Base-by-base conservation (phyloP, 768 basidiomycete species). In the Boletus rubropictus region DNA sequence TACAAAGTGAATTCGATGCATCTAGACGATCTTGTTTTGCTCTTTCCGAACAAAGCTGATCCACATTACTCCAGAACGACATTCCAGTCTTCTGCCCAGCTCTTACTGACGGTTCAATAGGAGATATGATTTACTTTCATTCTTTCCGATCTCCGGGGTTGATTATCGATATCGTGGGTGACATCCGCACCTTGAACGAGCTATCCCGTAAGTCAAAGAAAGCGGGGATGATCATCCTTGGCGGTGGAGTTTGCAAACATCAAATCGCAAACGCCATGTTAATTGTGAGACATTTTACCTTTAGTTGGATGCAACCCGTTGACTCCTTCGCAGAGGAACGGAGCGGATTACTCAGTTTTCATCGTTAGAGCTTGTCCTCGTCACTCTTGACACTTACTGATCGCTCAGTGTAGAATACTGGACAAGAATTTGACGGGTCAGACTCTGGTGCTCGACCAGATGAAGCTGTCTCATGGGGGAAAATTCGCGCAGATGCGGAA, bases 251-350 rank as follows among this genome's bases (percentile, higher is more conserved):
- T 9, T 98, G 94, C 72, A 99, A 99, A 65, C 96, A 99, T 64
- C 96, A 99, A 63, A 96, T 99, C 47, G 95, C 95, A n/a, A 99
- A 99, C 62, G 93, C 95, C 2, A 97, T 99, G 96, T 73, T 99
- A 20, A 96, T 99, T 62, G 95, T 97, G 67, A 68, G 79, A 32
- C 20, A 55, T 20, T 10, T 37, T 36, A 8, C 7, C 50, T 46
- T 17, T 44, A 11, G 36, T 36, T 33, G 39, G 14, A 45, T 42
- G 32, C 15, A 22, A 14, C 27, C 33, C 46, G 24, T 44, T 50
- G 27, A 48, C 46, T 15, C 28, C 20, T 42, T 47, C 7, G 31
- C 42, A 97, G 96, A 81, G 96, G 27, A 99, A 99, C 61, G 96
- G 96, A 8, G 96, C 96, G 8, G 96, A 99, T 65, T 98, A 81